Conservation (phyloP, 345 rosid genomes). For the Heritiera fomes region DNA sequence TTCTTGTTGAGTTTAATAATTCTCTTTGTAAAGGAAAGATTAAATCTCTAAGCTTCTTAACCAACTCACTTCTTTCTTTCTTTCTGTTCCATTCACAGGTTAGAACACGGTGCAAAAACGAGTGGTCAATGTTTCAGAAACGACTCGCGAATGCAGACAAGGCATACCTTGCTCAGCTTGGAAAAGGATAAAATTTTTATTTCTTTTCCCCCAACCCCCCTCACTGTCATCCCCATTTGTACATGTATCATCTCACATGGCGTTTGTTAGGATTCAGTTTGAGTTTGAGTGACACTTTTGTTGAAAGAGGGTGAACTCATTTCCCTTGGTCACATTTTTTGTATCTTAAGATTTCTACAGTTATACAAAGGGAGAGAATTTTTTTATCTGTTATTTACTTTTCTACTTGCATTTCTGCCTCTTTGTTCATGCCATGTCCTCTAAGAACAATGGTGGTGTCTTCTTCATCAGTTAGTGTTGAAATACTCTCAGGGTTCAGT, state of each 20-base stretch:
- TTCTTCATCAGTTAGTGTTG: too few species aligned
- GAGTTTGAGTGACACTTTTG: background rate
- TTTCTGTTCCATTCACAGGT: conserved; percentile 47
- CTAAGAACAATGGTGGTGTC: background rate
- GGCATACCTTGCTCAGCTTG: conserved; percentile 41
- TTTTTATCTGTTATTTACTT: background rate
- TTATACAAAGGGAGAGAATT: conserved; percentile 11
- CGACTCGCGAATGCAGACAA: conserved; percentile 70
- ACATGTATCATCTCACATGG: conserved; percentile 20
- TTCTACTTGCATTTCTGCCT: background rate
- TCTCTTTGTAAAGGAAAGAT: background rate
- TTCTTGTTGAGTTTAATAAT: background rate
- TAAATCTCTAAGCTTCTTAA: conserved; percentile 13
- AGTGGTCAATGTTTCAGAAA: conserved; percentile 78
- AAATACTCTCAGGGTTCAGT: background rate
- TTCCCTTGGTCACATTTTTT: conserved; percentile 26
- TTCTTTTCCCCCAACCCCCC: background rate
- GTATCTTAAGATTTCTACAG: conserved; percentile 24
- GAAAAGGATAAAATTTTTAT: conserved; percentile 27
- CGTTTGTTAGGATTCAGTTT: conserved; percentile 9
- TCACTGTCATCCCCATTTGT: conserved; percentile 19
- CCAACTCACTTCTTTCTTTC: background rate
- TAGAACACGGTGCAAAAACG: conserved; percentile 71
- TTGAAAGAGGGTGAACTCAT: conserved; percentile 23
- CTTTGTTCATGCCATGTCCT: background rate